These are phyloP conservation scores for Fusarium fujikuroi DNA, from an alignment of 2,329 filamentous ascomycete species.

Conservation along the genomic window DNA sequence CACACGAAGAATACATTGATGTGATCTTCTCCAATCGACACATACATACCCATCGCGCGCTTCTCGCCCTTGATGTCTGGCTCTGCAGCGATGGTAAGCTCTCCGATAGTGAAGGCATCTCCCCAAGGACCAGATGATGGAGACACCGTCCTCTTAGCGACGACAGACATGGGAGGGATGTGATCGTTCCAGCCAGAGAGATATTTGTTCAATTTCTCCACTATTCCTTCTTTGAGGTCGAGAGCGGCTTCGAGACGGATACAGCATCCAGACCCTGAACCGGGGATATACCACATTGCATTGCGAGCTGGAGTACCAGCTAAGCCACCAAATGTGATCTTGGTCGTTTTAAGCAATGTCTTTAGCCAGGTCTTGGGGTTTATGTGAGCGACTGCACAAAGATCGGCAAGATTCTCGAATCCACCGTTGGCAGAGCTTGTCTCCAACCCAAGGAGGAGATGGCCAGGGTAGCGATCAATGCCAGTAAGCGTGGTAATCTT, in stretches of 20 bases:
- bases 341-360: accelerated
- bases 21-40: not conserved
- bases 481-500: not conserved
- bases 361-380: not conserved
- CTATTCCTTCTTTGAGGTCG: accelerated
- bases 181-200: accelerated
- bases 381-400: not conserved
- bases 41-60: not conserved
- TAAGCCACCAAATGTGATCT: accelerated
- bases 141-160: not conserved
- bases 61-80: not conserved
- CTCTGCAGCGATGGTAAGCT: not conserved
- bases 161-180: accelerated
- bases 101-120: not conserved
- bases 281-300: not conserved
- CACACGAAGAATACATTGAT: not conserved
- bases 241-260: accelerated
- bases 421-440: not conserved
- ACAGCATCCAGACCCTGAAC: accelerated
- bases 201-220: accelerated
- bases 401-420: accelerated
- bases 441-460: accelerated
- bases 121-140: not conserved
- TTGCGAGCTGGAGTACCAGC: not conserved
- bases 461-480: not conserved